Percentiles rank a stretch among this genome's conserved stretches.
phyloP scores from a whole-genome alignment of 306 rosid species.

The Rosa rugosa region DNA sequence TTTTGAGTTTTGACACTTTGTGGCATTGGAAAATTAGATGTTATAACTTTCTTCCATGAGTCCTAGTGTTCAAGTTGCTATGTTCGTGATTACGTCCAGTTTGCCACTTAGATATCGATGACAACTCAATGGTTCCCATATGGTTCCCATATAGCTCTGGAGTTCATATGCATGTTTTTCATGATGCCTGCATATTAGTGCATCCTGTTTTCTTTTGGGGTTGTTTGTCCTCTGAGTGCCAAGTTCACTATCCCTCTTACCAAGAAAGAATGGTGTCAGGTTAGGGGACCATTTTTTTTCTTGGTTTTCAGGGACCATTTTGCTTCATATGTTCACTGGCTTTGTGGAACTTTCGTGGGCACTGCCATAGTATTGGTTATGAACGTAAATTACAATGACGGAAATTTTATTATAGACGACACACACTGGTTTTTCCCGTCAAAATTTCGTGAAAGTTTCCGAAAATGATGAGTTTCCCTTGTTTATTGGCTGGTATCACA shows the following conservation, averaged over 20 bases:
- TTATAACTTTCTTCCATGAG: not conserved
- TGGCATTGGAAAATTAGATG: not conserved
- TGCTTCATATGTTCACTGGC: not conserved
- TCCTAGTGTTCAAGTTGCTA: not conserved
- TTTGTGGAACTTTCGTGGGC: conserved; percentile 29
- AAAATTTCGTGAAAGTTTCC: not conserved
- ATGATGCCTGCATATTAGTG: not conserved
- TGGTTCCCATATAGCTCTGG: not conserved
- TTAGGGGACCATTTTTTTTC: conserved; percentile 20
- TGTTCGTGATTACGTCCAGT: not conserved
- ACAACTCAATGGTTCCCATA: not conserved
- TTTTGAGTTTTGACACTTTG: not conserved
- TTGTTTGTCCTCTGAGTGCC: not conserved
- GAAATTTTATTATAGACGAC: not conserved
- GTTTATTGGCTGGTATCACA: not conserved
- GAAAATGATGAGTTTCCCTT: not conserved
- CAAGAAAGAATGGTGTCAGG: conserved; percentile 9
- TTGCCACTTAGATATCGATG: not conserved
- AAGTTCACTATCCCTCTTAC: not conserved
- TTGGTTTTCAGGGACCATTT: conserved; percentile 13
- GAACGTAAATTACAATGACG: not conserved
- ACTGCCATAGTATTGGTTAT: not conserved
- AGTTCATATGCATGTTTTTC: conserved; percentile 9
- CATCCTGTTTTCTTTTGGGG: not conserved
- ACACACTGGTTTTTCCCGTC: not conserved